A percentile compares a stretch with the other conserved stretches of the same genome.
Evolutionary conservation across 202 grass and related monocot genomes (phyloP).

Genomic region (Schoenoplectus triqueter): DNA sequence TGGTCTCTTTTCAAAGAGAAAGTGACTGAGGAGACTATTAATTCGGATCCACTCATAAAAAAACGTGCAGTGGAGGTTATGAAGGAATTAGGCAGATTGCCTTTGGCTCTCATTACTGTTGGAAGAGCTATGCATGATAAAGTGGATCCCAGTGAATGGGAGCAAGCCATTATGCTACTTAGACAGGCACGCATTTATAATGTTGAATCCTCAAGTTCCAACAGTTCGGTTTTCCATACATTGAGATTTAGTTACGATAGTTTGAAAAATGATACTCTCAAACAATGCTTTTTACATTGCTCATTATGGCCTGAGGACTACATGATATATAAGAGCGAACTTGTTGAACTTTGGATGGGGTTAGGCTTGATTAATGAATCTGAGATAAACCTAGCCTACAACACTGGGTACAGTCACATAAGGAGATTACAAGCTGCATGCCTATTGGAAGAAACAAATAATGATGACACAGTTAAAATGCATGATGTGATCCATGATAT

Average conservation of each 20-base stretch:
- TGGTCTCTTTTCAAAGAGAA: conserved; percentile 58
- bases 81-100: too few relatives aligned
- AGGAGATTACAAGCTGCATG: conserved; percentile 17
- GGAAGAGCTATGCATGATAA: too few relatives aligned
- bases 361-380: neutral
- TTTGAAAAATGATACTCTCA: neutral
- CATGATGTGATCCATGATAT: conserved; percentile 46
- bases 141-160: too few relatives aligned
- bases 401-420: conserved; percentile 22
- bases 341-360: neutral
- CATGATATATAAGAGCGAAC: neutral
- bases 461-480: conserved; percentile 23
- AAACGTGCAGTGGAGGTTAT: conserved; percentile 47
- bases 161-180: neutral
- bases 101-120: too few relatives aligned
- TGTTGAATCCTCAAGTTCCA: neutral
- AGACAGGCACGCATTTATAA: neutral
- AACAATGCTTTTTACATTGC: neutral
- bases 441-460: conserved; percentile 3
- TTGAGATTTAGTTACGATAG: conserved; percentile 42
- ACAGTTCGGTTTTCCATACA: neutral
- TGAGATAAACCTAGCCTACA: conserved; percentile 34
- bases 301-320: conserved; percentile 39
- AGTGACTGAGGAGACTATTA: conserved; percentile 43
- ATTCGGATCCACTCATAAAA: conserved; percentile 29